Evolutionary conservation across 306 rosid species (phyloP).

Genomic region (Delonix regia): DNA sequence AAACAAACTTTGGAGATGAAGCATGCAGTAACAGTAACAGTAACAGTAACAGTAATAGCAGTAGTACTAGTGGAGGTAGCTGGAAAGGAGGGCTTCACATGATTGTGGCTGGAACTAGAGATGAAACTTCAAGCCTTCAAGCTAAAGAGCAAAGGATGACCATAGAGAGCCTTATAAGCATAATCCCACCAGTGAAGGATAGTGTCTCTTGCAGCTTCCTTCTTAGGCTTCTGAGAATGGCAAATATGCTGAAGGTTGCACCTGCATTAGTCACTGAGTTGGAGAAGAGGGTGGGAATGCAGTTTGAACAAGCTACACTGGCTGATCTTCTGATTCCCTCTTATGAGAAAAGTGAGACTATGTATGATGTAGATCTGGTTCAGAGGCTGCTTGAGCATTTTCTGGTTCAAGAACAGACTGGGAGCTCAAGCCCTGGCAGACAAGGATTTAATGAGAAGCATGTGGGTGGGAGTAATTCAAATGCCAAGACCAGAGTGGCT

Average conservation of each 20-base stretch:
- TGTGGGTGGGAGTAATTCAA: slow-evolving; percentile 50
- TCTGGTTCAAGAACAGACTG: slow-evolving; percentile 90
- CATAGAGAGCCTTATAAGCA: slow-evolving; percentile 91
- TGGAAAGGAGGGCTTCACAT: slow-evolving; percentile 89
- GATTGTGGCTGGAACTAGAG: slow-evolving; percentile 68
- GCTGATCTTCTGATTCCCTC: slow-evolving; percentile 84
- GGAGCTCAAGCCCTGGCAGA: slow-evolving; percentile 72
- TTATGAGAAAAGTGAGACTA: slow-evolving; percentile 66
- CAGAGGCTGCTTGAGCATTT: slow-evolving; percentile 96
- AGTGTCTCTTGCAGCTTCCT: slow-evolving; percentile 95
- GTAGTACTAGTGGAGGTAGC: slow-evolving; percentile 48
- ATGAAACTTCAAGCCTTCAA: slow-evolving; percentile 60
- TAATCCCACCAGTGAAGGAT: slow-evolving; percentile 94
- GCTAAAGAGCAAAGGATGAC: slow-evolving; percentile 89
- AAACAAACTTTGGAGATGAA: slow-evolving; percentile 53
- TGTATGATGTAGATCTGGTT: slow-evolving; percentile 92
- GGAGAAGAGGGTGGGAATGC: slow-evolving; percentile 98
- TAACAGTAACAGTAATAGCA: slow-evolving; percentile 37
- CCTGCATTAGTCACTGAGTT: slow-evolving; percentile 91
- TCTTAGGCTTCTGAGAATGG: slow-evolving; percentile 85
- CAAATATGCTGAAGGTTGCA: slow-evolving; percentile 85
- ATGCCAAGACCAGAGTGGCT: slow-evolving; percentile 92
- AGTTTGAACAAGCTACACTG: slow-evolving; percentile 87
- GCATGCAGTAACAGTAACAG: slow-evolving; percentile 54
- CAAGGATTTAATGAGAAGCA: slow-evolving; percentile 65